A percentile compares a stretch with the other conserved stretches of the same genome.
Conservation (phyloP, 371 early-diverging fungal genomes). For the Rhizopus microsporus region DNA sequence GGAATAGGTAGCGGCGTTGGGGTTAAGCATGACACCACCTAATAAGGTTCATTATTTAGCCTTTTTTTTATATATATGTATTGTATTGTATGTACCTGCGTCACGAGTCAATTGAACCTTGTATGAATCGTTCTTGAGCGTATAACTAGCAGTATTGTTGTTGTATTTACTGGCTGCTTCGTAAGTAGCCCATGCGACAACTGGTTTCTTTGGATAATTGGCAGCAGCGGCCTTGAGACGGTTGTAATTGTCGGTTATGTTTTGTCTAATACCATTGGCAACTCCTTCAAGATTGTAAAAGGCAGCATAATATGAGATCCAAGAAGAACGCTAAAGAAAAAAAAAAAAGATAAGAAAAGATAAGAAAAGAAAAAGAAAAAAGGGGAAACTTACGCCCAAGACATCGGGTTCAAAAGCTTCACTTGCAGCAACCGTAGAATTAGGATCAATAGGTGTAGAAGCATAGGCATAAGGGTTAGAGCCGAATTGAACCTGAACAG, state of each 20-base stretch:
- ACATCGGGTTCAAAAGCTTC: constrained; percentile 48
- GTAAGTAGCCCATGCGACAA: constrained; percentile 71
- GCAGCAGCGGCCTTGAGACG: constrained; percentile 57
- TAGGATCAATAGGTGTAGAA: constrained; percentile 9
- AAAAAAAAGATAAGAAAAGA: not conserved
- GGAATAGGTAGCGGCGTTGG: constrained; percentile 32
- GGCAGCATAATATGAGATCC: constrained; percentile 76
- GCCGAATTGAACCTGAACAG: constrained; percentile 52
- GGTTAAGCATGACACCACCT: constrained; percentile 13
- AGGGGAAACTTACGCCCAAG: constrained; percentile 51
- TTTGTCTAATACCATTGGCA: constrained; percentile 57
- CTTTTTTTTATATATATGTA: not conserved
- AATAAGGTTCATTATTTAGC: not conserved
- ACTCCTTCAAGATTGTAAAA: constrained; percentile 71
- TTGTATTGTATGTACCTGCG: constrained; percentile 51
- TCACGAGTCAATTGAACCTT: constrained; percentile 63
- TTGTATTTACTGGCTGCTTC: constrained; percentile 65
- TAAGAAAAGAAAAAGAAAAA: not conserved
- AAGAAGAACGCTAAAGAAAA: constrained; percentile 61
- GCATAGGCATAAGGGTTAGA: constrained; percentile 14
- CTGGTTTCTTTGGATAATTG: constrained; percentile 53
- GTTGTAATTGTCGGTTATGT: constrained; percentile 69
- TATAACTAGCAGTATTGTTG: constrained; percentile 69
- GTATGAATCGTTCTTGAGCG: constrained; percentile 57
- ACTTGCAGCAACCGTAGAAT: constrained; percentile 34